Evolutionary conservation across 768 basidiomycete species (phyloP), one percentile per base, ranked within the genome.

Genomic region (Lactarius indigo): DNA sequence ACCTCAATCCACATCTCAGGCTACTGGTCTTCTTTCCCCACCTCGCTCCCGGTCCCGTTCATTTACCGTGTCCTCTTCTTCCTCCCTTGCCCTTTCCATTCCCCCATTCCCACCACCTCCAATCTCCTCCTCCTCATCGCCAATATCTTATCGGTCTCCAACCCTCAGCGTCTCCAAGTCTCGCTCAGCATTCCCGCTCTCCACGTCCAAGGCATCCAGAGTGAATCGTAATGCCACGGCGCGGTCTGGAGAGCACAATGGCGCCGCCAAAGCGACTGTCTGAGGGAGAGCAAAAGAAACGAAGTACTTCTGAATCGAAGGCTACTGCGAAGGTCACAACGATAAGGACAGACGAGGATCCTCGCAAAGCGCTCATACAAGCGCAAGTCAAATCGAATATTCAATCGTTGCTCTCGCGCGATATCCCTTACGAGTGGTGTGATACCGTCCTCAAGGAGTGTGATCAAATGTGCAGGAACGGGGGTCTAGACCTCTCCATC

Each of bases 361-460:
- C 37, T 39, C 37, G 37, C 37, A 39, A 39, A 39, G 37, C 37
- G 13, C 13, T 15, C 5, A 39, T 39, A 13, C 12, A 39, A 39
- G 37, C 37, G 5, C 37, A 17, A 39, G 37, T 39, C 37, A 39
- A 39, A 39, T 39, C 37, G 5, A 63, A 33, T 56, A 54, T 72
- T 47, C 47, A 54, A 37, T 26, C 68, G 50, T 76, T 87, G 30
- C 82, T 86, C 12, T 76, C 59, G 20, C 60, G 66, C 20, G n/a
- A 47, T 12, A 77, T 79, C 41, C 75, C 71, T 23, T 70, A 74
- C 28, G 64, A 70, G n/a, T 61, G 58, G 26, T 44, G 77, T 78
- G 0, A 68, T 75, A 4, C 65, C 73, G 81, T 88, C 41, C 80
- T 91, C 8, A 80, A 82, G 52, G 84, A 83, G 69, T 91, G 90